Conservation (phyloP, 2,329 filamentous ascomycete genomes). For the Lasiodiplodia sp. region DNA sequence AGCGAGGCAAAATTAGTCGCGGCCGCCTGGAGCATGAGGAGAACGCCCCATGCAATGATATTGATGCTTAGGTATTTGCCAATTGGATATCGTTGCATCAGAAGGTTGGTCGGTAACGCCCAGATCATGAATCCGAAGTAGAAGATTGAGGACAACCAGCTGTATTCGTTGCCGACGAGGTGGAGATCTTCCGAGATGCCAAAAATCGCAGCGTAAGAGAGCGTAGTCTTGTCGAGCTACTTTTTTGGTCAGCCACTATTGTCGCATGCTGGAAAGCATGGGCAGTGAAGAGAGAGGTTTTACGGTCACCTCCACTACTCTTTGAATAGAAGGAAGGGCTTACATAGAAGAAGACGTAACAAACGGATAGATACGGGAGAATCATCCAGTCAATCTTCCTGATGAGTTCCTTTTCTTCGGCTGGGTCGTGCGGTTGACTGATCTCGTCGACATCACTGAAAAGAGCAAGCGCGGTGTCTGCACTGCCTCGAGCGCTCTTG, state of each 20-base stretch:
- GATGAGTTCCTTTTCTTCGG: not conserved
- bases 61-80: constrained; percentile 58
- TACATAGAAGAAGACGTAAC: constrained; percentile 5
- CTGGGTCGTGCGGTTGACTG: not conserved
- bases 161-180: constrained; percentile 30
- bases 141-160: constrained; percentile 31
- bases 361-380: not conserved
- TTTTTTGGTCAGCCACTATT: not conserved
- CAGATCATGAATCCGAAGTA: constrained; percentile 17
- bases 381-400: constrained; percentile 6
- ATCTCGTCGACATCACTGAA: not conserved
- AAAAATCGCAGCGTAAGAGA: constrained; percentile 44
- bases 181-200: constrained; percentile 30
- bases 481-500: not conserved
- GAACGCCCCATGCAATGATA: constrained; percentile 59
- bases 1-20: constrained; percentile 67
- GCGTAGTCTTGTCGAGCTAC: constrained; percentile 65
- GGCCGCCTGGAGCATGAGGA: constrained; percentile 68
- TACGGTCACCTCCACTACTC: no score
- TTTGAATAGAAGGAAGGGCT: not conserved
- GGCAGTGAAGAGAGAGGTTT: no score
- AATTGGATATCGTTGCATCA: constrained; percentile 51
- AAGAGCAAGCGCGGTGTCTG: not conserved
- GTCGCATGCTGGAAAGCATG: not conserved
- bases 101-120: not conserved